Evolutionary conservation across 1,284 basidiomycete genomes (phyloP), one percentile per base, ranked within the genome.

Genomic region (Blastosporella zonata): DNA sequence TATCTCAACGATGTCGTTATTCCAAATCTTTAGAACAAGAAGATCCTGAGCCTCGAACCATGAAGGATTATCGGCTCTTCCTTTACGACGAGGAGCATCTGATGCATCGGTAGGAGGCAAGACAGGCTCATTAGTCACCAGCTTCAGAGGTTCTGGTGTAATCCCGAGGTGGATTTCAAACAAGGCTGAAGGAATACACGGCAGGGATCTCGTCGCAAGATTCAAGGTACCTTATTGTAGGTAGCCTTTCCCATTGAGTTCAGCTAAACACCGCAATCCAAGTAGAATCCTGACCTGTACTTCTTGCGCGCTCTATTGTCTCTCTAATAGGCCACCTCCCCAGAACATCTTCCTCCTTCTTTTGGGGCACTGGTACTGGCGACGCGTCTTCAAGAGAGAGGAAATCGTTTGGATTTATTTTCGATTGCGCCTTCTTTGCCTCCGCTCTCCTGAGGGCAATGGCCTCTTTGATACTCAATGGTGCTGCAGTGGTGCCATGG

Each of bases 31-130:
- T 37, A 91, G 64, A 0, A 86, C 70, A 36, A 78, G 75, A 17
- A 91, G 66, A 64, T 91, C 88, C 59, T 87, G 82, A 3, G 83
- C 83, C 59, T 90, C 87, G 57, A 81, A 90, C 87, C 88, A 90
- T 1, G 84, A 72, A 13, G 79, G 77, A 33, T 68, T 67, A 47
- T 72, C 71, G 36, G 65, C 67, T 55, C 66, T 69, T 47, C 67
- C 65, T 35, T 65, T 61, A 22, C 65, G 67, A 52, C 62, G 67
- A 37, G 54, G 48, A 47, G 53, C 50, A 35, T 59, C 60, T 51
- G 66, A 45, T 46, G 73, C 72, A 7, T 64, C 59, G 35, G 67
- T 60, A 0, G 73, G 66, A 1, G 78, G 78, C 34, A 84, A 67
- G 2, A 73, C 69, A 2, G 81, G 82, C 57, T 88, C 85, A 38